These are phyloP conservation scores for Hyphopichia burtonii DNA, from an alignment of 1,139 yeast species.

Conservation along the genomic window DNA sequence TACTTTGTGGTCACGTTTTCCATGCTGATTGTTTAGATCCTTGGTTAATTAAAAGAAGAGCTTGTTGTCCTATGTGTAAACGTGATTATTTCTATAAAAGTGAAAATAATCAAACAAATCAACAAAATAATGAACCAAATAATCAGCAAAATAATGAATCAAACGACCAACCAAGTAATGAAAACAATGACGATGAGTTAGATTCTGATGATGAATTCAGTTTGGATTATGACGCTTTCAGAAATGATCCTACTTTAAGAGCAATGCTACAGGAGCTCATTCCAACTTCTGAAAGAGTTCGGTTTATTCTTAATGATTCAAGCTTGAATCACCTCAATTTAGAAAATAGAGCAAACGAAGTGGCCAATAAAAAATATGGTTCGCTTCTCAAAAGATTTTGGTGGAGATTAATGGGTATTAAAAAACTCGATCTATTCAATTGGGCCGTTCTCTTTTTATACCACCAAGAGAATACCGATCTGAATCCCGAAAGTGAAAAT, in stretches of 20 bases:
- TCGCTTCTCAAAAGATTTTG: slow-evolving; percentile 36
- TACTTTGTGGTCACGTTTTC: slow-evolving; percentile 82
- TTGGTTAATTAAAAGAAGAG: slow-evolving; percentile 73
- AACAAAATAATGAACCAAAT: slow-evolving; percentile 1
- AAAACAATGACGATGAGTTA: slow-evolving; percentile 13
- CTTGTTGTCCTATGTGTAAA: slow-evolving; percentile 86
- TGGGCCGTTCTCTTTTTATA: slow-evolving; percentile 50
- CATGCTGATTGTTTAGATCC: slow-evolving; percentile 81
- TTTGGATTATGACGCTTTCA: slow-evolving; percentile 41
- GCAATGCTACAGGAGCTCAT: slow-evolving; percentile 41
- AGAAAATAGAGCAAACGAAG: slow-evolving; percentile 43
- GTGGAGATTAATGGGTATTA: slow-evolving; percentile 59
- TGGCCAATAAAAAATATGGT: slow-evolving; percentile 36
- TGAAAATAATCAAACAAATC: background rate
- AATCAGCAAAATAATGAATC: slow-evolving; percentile 7
- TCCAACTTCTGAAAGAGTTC: slow-evolving; percentile 40
- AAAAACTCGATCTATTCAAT: slow-evolving; percentile 45
- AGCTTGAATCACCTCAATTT: slow-evolving; percentile 28
- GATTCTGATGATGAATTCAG: slow-evolving; percentile 25
- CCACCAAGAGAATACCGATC: slow-evolving; percentile 9
- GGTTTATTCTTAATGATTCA: slow-evolving; percentile 32
- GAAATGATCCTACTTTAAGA: slow-evolving; percentile 39
- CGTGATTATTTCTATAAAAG: slow-evolving; percentile 57
- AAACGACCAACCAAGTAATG: slow-evolving; percentile 5
- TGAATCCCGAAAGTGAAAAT: too few species aligned